Evolutionary conservation across 2,329 filamentous ascomycete genomes (phyloP), one percentile per base, ranked within the genome.

Genomic region (Allantophomopsis lycopodina): DNA sequence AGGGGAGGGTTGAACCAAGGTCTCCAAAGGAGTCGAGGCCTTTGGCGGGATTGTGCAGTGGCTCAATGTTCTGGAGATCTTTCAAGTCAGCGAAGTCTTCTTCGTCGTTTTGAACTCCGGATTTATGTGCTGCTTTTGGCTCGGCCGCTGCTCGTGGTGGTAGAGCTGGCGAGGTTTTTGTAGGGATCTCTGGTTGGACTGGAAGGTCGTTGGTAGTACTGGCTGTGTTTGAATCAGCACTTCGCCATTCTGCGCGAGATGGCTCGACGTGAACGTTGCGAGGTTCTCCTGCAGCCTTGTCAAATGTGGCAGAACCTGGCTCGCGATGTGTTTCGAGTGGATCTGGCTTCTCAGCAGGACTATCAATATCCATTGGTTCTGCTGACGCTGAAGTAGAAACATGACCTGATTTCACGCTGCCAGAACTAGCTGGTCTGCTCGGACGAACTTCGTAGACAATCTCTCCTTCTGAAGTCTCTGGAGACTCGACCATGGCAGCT

Each of bases 311-410:
- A 16, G 18, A 32, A 13, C 16, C 23, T 28, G 30, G 12, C 11
- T 40, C 18, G 32, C 32, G 32, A 35, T 23, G 13, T 13, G 39
- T 36, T 10, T 5, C 16, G 12, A 36, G 23, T 12, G 40, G 35
- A 16, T 52, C 49, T 12, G 37, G 45, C 40, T 43, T 12, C 23
- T 40, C 34, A 11, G 28, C 18, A 32, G 71, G 69, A 6, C 68
- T 63, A 46, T 78, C 73, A 38, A 78, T 76, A 40, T 78, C 73
- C 73, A 78, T 78, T 10, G 72, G 71, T 38, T 65, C 69, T 2
- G 71, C 66, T 43, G 68, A 72, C 15, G 63, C 61, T 2, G 58
- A 52, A 17, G 45, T 44, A 6, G 44, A 42, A 2, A 54, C 28
- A 15, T 18, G 37, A 7, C 21, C 35, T n/a, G 10, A 20, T 7